phyloP scores from a whole-genome alignment of 768 basidiomycete species.

The Tubosaeta sp. region DNA sequence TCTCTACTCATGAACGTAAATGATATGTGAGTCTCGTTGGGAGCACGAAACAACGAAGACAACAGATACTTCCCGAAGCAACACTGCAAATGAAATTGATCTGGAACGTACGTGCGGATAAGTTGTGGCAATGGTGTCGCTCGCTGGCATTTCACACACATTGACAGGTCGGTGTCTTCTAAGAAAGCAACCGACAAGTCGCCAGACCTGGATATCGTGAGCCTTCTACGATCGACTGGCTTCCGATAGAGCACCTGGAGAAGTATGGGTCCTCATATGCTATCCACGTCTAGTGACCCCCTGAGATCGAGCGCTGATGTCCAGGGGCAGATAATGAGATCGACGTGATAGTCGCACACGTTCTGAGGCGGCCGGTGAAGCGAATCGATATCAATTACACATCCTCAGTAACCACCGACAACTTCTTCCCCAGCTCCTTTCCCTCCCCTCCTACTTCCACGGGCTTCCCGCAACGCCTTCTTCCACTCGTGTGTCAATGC shows the following conservation, averaged over 20 bases:
- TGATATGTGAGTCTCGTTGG: too few relatives aligned
- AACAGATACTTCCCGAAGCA: background rate
- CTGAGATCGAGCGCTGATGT: background rate
- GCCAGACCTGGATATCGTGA: background rate
- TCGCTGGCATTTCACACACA: too few relatives aligned
- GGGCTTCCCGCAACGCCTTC: slow-evolving; percentile 69
- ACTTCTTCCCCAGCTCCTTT: slow-evolving; percentile 38
- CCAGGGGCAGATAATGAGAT: background rate
- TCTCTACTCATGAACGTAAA: too few relatives aligned
- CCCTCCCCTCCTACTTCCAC: slow-evolving; percentile 56
- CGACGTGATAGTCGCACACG: background rate
- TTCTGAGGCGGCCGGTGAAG: background rate
- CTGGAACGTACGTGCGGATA: background rate
- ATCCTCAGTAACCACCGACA: slow-evolving; percentile 8
- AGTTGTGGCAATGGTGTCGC: too few relatives aligned
- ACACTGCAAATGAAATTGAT: background rate
- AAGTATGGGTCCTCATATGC: background rate
- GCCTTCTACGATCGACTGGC: background rate
- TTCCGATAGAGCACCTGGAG: background rate
- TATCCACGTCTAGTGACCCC: background rate
- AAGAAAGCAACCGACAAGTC: background rate
- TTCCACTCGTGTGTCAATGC: slow-evolving; percentile 77
- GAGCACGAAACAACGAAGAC: too few relatives aligned
- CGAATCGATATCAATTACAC: background rate
- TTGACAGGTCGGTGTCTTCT: background rate